Evolutionary conservation across 768 basidiomycete genomes (phyloP).

Genomic region (Artomyces pyxidatus): DNA sequence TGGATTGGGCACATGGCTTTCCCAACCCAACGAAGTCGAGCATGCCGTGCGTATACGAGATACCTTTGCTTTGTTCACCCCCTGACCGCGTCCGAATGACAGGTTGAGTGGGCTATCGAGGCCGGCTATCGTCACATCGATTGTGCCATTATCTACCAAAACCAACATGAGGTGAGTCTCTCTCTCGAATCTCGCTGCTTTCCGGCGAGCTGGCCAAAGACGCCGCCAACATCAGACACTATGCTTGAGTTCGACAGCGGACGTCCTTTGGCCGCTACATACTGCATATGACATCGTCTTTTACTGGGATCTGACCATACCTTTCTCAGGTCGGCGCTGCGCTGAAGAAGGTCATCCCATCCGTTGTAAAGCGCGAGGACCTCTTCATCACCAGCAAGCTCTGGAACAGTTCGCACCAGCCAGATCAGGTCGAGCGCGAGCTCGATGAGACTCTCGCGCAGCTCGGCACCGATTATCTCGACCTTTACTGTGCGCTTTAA

Average conservation of each 20-base stretch:
- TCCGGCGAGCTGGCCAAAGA: no score
- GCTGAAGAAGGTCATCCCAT: slow-evolving; percentile 68
- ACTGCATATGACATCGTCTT: no score
- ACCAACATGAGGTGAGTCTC: slow-evolving; percentile 57
- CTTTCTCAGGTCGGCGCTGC: slow-evolving; percentile 54
- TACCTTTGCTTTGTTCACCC: no score
- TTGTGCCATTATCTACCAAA: slow-evolving; percentile 70
- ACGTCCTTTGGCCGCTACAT: no score
- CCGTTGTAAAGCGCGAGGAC: slow-evolving; percentile 72
- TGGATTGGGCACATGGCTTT: slow-evolving; percentile 79
- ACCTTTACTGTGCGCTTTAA: no score
- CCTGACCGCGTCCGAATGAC: neutral
- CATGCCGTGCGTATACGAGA: slow-evolving; percentile 49
- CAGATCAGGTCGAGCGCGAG: slow-evolving; percentile 59
- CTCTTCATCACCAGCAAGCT: slow-evolving; percentile 78
- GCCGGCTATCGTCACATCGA: slow-evolving; percentile 83
- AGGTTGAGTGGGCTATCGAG: slow-evolving; percentile 71
- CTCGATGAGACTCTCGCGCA: slow-evolving; percentile 70
- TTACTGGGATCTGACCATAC: no score
- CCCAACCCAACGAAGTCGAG: slow-evolving; percentile 69
- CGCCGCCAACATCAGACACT: no score
- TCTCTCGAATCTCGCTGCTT: no score
- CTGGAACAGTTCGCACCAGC: slow-evolving; percentile 71
- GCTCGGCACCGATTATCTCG: slow-evolving; percentile 69
- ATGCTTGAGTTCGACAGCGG: no score